Evolutionary conservation across 2,329 filamentous ascomycete species (phyloP).

Genomic region (Colletotrichum sp.): DNA sequence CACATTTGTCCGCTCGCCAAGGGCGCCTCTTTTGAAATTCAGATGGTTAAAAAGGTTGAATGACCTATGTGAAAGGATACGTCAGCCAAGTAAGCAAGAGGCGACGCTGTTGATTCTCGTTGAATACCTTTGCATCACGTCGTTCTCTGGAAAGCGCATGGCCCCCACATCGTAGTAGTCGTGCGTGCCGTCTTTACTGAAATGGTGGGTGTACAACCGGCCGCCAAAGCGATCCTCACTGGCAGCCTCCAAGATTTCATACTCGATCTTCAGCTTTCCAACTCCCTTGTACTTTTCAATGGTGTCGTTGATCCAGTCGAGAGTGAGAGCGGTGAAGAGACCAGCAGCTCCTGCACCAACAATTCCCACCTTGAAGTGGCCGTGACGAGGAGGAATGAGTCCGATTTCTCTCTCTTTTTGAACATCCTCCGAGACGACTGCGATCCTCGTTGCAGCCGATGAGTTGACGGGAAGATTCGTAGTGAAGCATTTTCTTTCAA

Average conservation of each 20-base stretch:
- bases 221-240: slow-evolving; percentile 34
- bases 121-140: slow-evolving; percentile 30
- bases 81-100: no score
- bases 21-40: neutral
- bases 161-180: slow-evolving; percentile 47
- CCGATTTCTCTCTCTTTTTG: no score
- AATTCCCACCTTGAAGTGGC: slow-evolving; percentile 30
- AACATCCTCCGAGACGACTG: no score
- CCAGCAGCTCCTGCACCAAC: slow-evolving; percentile 40
- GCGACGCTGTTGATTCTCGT: no score
- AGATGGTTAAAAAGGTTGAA: no score
- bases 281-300: slow-evolving; percentile 22
- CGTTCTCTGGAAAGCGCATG: slow-evolving; percentile 41
- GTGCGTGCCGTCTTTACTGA: slow-evolving; percentile 28
- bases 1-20: neutral
- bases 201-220: slow-evolving; percentile 37
- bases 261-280: slow-evolving; percentile 34
- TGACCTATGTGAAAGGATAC: no score
- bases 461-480: no score
- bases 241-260: slow-evolving; percentile 38
- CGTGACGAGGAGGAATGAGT: neutral
- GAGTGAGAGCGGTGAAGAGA: slow-evolving; percentile 37
- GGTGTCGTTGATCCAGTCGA: slow-evolving; percentile 31
- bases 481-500: no score
- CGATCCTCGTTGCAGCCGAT: no score